Percentiles rank a stretch among this genome's conserved stretches.
phyloP scores from a whole-genome alignment of 805 yeast genomes.

The Jamesozyma lodderae region DNA sequence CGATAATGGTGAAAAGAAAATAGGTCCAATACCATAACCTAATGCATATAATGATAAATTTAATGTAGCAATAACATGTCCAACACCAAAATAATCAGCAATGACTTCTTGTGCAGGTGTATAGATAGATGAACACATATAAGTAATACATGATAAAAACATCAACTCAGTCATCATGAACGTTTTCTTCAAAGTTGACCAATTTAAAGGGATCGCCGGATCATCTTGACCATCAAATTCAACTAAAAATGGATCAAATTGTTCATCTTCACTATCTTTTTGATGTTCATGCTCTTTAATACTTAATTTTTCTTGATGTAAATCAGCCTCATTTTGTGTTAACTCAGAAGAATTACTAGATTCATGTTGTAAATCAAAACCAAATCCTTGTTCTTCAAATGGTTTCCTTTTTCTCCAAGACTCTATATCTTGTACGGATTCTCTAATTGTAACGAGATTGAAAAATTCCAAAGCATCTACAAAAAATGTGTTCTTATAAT shows the following conservation, averaged over 20 bases:
- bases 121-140: slow-evolving; percentile 48
- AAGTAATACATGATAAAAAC: slow-evolving; percentile 42
- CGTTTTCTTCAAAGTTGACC: slow-evolving; percentile 38
- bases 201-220: slow-evolving; percentile 48
- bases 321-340: no score
- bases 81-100: slow-evolving; percentile 37
- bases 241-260: slow-evolving; percentile 24
- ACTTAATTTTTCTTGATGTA: background rate
- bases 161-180: slow-evolving; percentile 35
- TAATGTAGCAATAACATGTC: slow-evolving; percentile 38
- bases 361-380: no score
- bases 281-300: no score
- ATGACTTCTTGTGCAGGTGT: slow-evolving; percentile 44
- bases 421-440: slow-evolving; percentile 6
- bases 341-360: background rate
- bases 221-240: slow-evolving; percentile 33
- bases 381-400: background rate
- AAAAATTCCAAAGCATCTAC: slow-evolving; percentile 19
- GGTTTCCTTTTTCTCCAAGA: background rate
- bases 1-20: slow-evolving; percentile 49
- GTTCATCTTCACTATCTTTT: background rate
- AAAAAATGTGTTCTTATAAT: slow-evolving; percentile 16
- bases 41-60: slow-evolving; percentile 47
- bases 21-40: slow-evolving; percentile 56
- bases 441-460: slow-evolving; percentile 10